Evolutionary conservation across 495 filamentous ascomycete species (phyloP).

Genomic region (Daldinia caldariorum): DNA sequence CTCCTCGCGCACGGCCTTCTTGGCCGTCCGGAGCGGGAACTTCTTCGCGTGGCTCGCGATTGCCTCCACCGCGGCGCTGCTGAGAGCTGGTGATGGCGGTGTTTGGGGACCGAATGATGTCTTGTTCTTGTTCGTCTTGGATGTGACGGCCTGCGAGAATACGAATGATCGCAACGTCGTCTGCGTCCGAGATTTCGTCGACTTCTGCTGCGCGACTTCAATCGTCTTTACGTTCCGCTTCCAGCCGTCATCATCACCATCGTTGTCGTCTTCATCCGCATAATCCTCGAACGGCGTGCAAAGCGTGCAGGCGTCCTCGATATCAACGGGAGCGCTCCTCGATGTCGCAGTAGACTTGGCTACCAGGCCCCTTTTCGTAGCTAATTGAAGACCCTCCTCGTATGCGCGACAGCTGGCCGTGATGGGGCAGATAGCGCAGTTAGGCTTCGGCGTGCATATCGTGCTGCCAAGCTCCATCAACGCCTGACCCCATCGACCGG

Average conservation of each 20-base stretch:
- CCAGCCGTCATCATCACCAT: not conserved
- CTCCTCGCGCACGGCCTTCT: constrained; percentile 56
- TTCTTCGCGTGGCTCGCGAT: constrained; percentile 53
- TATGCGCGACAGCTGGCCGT: constrained; percentile 56
- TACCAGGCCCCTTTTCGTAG: constrained; percentile 31
- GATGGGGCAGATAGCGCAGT: constrained; percentile 55
- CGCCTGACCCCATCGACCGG: constrained; percentile 59
- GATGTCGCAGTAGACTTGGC: constrained; percentile 3
- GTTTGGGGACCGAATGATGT: not conserved
- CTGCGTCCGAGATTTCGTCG: constrained; percentile 29
- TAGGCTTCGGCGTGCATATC: constrained; percentile 58
- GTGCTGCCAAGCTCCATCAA: constrained; percentile 62
- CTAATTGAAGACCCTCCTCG: constrained; percentile 49
- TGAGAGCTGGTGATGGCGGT: constrained; percentile 11
- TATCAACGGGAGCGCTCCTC: constrained; percentile 36
- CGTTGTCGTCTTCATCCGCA: constrained; percentile 22
- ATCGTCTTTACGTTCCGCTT: not conserved
- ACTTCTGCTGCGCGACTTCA: constrained; percentile 21
- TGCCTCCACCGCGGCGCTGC: constrained; percentile 35
- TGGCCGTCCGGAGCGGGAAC: constrained; percentile 53
- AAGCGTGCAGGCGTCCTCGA: constrained; percentile 55
- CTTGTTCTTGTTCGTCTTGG: not conserved
- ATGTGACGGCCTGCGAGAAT: constrained; percentile 34
- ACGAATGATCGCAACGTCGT: constrained; percentile 45
- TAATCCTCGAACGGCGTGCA: constrained; percentile 51